Percentiles rank a stretch among this genome's conserved stretches.
These are phyloP conservation scores for Monsonia emarginata DNA, from an alignment of 441 rosid genomes.

Conservation along the genomic window DNA sequence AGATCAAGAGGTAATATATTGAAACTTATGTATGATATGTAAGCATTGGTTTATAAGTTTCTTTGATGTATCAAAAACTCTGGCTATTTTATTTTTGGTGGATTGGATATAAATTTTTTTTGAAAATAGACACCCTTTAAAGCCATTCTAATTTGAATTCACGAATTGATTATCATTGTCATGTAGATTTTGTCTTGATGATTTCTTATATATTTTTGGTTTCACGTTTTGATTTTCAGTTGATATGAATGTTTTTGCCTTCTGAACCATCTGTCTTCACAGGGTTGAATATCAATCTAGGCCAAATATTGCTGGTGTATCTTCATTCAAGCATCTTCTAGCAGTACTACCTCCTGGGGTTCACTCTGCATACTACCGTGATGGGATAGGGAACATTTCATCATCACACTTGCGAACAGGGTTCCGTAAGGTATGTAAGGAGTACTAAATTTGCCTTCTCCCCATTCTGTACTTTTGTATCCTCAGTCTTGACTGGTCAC, in stretches of 20 bases:
- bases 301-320: constrained; percentile 46
- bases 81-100: not conserved
- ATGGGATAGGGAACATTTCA: constrained; percentile 94
- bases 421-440: constrained; percentile 45
- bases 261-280: constrained; percentile 28
- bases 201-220: not conserved
- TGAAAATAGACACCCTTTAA: not conserved
- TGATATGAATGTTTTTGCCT: constrained; percentile 10
- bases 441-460: not conserved
- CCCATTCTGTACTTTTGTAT: not conserved
- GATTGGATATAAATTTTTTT: not conserved
- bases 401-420: constrained; percentile 74
- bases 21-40: not conserved
- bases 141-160: not conserved
- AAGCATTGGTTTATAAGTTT: not conserved
- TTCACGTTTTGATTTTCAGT: not conserved
- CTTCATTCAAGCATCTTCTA: constrained; percentile 72
- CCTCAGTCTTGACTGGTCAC: not conserved
- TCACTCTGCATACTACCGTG: constrained; percentile 91
- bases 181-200: not conserved
- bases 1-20: not conserved
- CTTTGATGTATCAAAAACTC: not conserved
- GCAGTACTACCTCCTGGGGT: constrained; percentile 86
- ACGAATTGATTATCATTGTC: not conserved
- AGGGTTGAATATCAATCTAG: constrained; percentile 94